Evolutionary conservation across 1,284 basidiomycete genomes (phyloP).

Genomic region (Marasmius sp.): DNA sequence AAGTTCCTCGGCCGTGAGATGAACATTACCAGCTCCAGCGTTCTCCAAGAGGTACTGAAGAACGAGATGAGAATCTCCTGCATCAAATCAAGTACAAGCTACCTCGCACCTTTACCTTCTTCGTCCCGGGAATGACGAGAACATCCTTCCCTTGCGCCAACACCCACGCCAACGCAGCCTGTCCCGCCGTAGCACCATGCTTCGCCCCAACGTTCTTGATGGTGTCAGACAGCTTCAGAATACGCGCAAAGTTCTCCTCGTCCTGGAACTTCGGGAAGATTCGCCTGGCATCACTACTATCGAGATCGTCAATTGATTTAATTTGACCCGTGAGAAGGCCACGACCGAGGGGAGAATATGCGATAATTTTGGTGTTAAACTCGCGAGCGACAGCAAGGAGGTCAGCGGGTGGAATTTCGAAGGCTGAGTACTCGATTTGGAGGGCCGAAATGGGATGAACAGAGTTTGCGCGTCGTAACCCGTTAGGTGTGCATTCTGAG

Average conservation of each 20-base stretch:
- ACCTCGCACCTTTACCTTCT: conserved; percentile 15
- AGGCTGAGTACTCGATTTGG: conserved; percentile 53
- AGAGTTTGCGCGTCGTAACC: conserved; percentile 50
- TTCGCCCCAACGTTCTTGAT: conserved; percentile 31
- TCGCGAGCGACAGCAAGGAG: conserved; percentile 38
- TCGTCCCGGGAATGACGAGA: conserved; percentile 43
- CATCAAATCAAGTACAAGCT: background rate
- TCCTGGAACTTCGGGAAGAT: conserved; percentile 31
- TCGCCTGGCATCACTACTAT: conserved; percentile 45
- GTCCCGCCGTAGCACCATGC: conserved; percentile 38
- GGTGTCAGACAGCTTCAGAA: conserved; percentile 37
- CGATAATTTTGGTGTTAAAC: conserved; percentile 41
- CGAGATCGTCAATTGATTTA: conserved; percentile 50
- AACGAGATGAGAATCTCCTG: background rate
- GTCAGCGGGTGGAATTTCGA: conserved; percentile 38
- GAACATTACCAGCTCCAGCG: conserved; percentile 10
- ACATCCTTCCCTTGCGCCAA: conserved; percentile 39
- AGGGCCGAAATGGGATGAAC: conserved; percentile 49
- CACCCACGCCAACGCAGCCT: conserved; percentile 49
- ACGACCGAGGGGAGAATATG: conserved; percentile 34
- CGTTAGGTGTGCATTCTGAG: conserved; percentile 35
- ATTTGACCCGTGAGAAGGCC: conserved; percentile 14
- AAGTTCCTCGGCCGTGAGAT: conserved; percentile 16
- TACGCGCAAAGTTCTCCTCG: conserved; percentile 42
- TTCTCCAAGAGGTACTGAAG: conserved; percentile 22